Conservation (phyloP, 768 basidiomycete genomes). For the Amanita inopinata region DNA sequence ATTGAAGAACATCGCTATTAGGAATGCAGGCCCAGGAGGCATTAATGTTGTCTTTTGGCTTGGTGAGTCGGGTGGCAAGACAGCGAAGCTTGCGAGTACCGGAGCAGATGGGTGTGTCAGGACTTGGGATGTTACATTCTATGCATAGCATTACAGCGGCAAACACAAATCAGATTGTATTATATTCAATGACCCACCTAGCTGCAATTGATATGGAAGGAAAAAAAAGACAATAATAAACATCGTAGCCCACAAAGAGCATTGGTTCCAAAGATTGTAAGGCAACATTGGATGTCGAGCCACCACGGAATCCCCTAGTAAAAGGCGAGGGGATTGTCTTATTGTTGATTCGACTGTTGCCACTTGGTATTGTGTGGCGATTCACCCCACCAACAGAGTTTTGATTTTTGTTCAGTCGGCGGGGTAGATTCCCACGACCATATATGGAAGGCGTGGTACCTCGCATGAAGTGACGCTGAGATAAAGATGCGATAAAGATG, state of each 20-base stretch:
- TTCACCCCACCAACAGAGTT: neutral
- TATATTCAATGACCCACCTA: neutral
- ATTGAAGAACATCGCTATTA: constrained; percentile 67
- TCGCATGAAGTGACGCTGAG: no score
- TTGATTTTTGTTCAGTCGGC: constrained; percentile 9
- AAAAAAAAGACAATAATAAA: neutral
- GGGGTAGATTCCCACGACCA: constrained; percentile 1
- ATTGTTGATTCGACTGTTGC: constrained; percentile 13
- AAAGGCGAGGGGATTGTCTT: constrained; percentile 16
- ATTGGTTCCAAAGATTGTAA: constrained; percentile 13
- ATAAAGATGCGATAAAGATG: no score
- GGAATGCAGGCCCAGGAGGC: constrained; percentile 81
- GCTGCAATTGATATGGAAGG: neutral
- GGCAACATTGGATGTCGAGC: constrained; percentile 12
- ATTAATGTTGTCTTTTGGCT: constrained; percentile 78
- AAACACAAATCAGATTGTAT: no score
- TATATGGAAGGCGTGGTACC: neutral
- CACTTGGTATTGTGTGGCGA: neutral
- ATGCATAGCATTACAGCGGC: no score
- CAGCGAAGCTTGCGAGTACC: constrained; percentile 50
- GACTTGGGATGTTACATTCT: constrained; percentile 57
- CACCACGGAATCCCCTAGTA: constrained; percentile 16
- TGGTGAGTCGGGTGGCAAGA: constrained; percentile 24
- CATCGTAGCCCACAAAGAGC: constrained; percentile 1
- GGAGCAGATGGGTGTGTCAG: constrained; percentile 81